Conservation (phyloP, 2,329 filamentous ascomycete genomes). For the Alternaria rosae region DNA sequence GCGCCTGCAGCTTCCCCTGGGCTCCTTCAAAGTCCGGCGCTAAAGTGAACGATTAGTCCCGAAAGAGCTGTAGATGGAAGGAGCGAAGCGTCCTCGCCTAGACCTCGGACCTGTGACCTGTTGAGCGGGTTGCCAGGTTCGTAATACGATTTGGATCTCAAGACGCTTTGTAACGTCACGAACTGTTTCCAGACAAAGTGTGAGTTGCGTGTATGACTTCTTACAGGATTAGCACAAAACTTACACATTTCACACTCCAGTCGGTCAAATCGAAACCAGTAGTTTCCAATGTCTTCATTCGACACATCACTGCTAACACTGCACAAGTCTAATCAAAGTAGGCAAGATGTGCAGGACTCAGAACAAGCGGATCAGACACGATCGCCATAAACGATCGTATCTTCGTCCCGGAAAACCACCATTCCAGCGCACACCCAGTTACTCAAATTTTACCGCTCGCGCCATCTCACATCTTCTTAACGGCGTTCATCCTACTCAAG, state of each 20-base stretch:
- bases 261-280: too few species aligned
- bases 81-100: not conserved
- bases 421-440: too few species aligned
- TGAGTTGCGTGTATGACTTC: not conserved
- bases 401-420: not conserved
- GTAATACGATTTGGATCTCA: not conserved
- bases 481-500: not conserved
- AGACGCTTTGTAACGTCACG: not conserved
- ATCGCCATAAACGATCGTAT: not conserved
- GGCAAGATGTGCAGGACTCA: not conserved
- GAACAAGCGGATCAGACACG: not conserved
- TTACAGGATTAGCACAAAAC: too few species aligned
- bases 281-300: not conserved
- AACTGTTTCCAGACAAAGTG: not conserved
- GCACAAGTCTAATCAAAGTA: not conserved
- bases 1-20: not conserved
- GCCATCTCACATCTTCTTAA: not conserved
- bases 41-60: not conserved
- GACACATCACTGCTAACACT: not conserved
- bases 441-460: not conserved
- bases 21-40: not conserved
- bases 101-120: not conserved
- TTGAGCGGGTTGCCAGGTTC: not conserved
- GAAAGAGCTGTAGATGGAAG: not conserved
- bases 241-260: too few species aligned